Percentiles rank a stretch among this genome's conserved stretches.
Evolutionary conservation across 176 grass and related monocot genomes (phyloP).

Genomic region (Alopecurus myosuroides): DNA sequence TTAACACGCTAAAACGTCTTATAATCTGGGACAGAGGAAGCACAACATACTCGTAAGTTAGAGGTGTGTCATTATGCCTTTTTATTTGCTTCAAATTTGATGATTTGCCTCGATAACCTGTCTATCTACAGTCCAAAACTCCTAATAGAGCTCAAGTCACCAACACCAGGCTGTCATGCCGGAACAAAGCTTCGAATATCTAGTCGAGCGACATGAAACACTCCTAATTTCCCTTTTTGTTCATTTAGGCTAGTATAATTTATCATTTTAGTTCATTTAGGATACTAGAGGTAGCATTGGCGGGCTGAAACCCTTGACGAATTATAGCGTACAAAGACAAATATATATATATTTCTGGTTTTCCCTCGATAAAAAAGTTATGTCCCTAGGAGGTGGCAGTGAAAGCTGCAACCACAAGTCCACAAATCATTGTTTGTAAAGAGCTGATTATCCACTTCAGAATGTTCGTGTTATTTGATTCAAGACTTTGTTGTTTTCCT

Average conservation of each 20-base stretch:
- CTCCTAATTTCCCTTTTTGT: neutral
- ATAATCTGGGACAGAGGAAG: no score
- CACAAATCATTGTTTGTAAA: neutral
- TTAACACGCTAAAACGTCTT: no score
- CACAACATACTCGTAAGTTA: neutral
- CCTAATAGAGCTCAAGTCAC: neutral
- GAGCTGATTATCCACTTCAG: neutral
- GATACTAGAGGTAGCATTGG: neutral
- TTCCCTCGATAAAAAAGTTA: neutral
- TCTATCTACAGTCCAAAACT: neutral
- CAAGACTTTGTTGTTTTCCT: neutral
- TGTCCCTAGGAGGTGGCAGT: neutral
- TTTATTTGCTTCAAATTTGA: constrained; percentile 5
- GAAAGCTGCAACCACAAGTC: neutral
- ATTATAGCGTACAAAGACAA: neutral
- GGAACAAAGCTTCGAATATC: neutral
- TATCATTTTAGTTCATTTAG: neutral
- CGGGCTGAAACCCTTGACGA: neutral
- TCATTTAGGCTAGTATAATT: neutral
- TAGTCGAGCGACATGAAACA: neutral
- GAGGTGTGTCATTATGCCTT: neutral
- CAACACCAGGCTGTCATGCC: neutral
- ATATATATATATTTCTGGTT: neutral
- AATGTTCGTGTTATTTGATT: neutral
- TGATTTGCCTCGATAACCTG: neutral